Conservation (phyloP, 768 basidiomycete genomes). For the Tulasnella calospora region DNA sequence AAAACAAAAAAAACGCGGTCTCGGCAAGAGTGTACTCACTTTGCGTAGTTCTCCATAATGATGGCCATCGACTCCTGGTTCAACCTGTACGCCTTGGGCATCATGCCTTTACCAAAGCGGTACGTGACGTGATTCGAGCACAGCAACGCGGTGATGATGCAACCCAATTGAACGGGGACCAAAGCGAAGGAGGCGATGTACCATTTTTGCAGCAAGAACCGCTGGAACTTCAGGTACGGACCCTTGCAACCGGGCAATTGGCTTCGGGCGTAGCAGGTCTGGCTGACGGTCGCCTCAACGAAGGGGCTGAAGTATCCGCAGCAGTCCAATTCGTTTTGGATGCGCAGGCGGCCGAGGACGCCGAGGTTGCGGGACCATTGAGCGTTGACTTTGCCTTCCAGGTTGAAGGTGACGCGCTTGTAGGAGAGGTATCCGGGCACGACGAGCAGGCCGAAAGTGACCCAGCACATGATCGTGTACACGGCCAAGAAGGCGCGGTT, state of each 20-base stretch:
- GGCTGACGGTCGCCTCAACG: conserved; percentile 68
- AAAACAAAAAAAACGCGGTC: conserved; percentile 14
- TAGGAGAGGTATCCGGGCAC: conserved; percentile 74
- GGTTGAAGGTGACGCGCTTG: conserved; percentile 67
- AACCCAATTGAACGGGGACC: conserved; percentile 59
- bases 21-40: conserved; percentile 39
- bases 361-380: conserved; percentile 68
- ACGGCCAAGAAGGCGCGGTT: conserved; percentile 75
- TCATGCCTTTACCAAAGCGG: conserved; percentile 82
- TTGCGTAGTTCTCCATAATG: conserved; percentile 80
- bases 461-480: conserved; percentile 68
- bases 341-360: conserved; percentile 53
- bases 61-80: conserved; percentile 69
- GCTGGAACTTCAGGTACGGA: conserved; percentile 55
- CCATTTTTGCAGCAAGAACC: conserved; percentile 54
- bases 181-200: conserved; percentile 64
- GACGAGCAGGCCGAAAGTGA: conserved; percentile 64
- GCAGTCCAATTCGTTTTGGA: conserved; percentile 69
- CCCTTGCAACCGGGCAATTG: conserved; percentile 69
- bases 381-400: conserved; percentile 72
- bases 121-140: conserved; percentile 83
- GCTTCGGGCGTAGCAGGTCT: conserved; percentile 69
- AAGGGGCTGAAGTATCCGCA: conserved; percentile 79
- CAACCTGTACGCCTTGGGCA: conserved; percentile 77
- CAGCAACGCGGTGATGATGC: conserved; percentile 59